Evolutionary conservation across 2,329 filamentous ascomycete genomes (phyloP), one percentile per base, ranked within the genome.

Genomic region (Colletotrichum incanum): DNA sequence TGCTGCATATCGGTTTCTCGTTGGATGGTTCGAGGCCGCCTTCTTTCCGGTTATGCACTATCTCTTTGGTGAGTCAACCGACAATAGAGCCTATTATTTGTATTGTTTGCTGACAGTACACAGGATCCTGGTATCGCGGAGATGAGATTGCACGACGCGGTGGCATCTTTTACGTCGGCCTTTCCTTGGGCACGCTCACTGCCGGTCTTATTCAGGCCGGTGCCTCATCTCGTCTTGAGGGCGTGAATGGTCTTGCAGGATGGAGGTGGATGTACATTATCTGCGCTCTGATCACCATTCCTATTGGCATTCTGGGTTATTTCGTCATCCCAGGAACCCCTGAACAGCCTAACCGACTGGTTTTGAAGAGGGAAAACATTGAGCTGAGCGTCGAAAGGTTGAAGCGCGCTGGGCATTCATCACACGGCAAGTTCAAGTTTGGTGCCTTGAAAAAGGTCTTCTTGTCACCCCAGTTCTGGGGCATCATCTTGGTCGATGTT

Each of bases 191-290:
- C 2, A 82, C 79, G 26, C 83, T 84, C 75, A 86, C 86, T 52
- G 78, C 84, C 2, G 84, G 85, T 5, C 79, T 85, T 5, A 80
- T 87, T 6, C 84, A 85, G 20, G 82, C 82, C 0, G 91, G 5
- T 76, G 84, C 81, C 0, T 81, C 84, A 1, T 83, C 85, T 52
- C 80, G 81, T 37, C 79, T 86, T 69, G 80, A 85, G 43, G 82
- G 83, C 14, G 80, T 80, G 0, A 78, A 79, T 11, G 83, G 83
- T 0, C 75, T 86, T 2, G 76, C 77, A 1, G 84, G 84, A 3
- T 87, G 85, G 85, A 81, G 82, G 62, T 86, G 84, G 85, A 77
- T 86, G 0, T 86, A 86, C 41, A 84, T 86, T 50, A 82, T 86
- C 41, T 82, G 85, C 5, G 84, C 85, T 0, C 77, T 80, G 43